Evolutionary conservation across 2,329 filamentous ascomycete species (phyloP), one percentile per base, ranked within the genome.

Genomic region (Penicillium verrucosum): DNA sequence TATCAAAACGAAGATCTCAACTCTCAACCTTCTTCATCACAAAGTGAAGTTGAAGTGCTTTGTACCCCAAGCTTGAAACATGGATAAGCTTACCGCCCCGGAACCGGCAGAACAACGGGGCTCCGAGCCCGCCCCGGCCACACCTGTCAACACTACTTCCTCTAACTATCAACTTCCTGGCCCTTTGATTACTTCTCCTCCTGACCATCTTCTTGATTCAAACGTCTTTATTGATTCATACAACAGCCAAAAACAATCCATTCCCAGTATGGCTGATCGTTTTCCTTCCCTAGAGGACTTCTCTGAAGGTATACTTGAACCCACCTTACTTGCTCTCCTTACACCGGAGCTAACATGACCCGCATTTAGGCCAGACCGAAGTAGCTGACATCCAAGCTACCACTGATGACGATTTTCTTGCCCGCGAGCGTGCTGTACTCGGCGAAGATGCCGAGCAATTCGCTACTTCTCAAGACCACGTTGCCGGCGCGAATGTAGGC

Each of bases 401-500:
- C 57, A 61, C 76, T 89, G 86, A 87, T 32, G 81, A 84, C 60
- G 91, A 96, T 76, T 97, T 99, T 75, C 85, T 97, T 47, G 87
- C 90, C 61, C 90, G 93, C 65, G 94, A 99, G 79, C 90, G 92
- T 71, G 94, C 92, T 60, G 77, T 88, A 18, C 85, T 99, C 8
- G 94, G 94, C 64, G 94, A 96, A 62, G 94, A 97, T 75, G 94
- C 94, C 59, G 85, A 92, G 68, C 89, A 92, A 79, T 99, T 99
- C 75, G 82, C 88, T 61, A 89, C 89, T 32, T 82, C 85, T 59
- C 86, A 88, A 70, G 90, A 96, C 61, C 73, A 75, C 49, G 70
- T 67, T 74, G 80, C 79, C 72, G 80, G 82, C 55, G 30, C 5
- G 40, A 82, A 85, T 53, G 83, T 82, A 62, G 86, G 88, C 66